Evolutionary conservation across 179 eudicot genomes (phyloP), one percentile per base, ranked within the genome.

Genomic region (Gypsophila paniculata): DNA sequence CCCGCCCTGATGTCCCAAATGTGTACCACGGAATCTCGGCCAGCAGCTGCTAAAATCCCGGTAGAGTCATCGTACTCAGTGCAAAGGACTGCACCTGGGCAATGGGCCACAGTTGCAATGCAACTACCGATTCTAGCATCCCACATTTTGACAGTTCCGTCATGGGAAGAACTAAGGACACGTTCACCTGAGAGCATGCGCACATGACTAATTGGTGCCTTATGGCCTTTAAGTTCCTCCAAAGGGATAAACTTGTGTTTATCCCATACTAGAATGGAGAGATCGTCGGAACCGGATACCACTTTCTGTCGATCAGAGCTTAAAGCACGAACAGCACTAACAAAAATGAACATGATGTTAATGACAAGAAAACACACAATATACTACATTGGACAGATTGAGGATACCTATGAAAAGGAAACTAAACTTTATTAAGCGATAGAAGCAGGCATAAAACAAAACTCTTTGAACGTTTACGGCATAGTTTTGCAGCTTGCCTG

Each of bases 121-220:
- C 92, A 90, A 34, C 91, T 81, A 64, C 88, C 96, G 42, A 88
- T 90, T 79, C 98, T 87, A 32, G 88, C 98, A 76, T 92, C 98
- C 98, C 98, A 92, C 96, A 92, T 90, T 76, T 87, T 92, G 61
- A 90, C 85, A 3, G 89, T 90, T 62, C 98, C 98, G 74, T 92
- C 96, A 69, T 92, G 92, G 71, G 92, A 79, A 64, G 98, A 85
- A 71, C 95, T 86, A 53, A 90, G 87, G 73, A 92, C 92, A 49
- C 98, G 96, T 63, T 88, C 92, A 52, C 96, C 96, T 9, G 98
- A 87, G 65, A 92, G 86, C 95, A 88, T 80, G 68, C 86, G 87
- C 15, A 84, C 90, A 73, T 79, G 73, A 74, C 86, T 87, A 57
- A 92, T 89, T 76, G 77, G 87, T 46, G 90, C 86, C 44, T 81